These are phyloP conservation scores for Ceratobasidium sp. DNA, from an alignment of 1,284 basidiomycete genomes.

Conservation along the genomic window DNA sequence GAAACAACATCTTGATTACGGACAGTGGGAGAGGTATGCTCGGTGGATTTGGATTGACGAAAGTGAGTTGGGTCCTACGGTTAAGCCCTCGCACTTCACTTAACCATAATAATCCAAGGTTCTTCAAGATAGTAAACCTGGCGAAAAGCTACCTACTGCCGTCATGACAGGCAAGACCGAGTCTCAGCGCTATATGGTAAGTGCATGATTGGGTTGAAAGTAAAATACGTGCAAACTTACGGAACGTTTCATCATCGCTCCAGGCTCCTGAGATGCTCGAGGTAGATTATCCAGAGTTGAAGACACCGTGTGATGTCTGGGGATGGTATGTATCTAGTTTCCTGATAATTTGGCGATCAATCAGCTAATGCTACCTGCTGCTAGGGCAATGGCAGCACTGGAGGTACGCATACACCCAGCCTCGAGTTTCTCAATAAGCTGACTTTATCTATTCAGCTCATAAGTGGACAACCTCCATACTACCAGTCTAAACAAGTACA, in stretches of 20 bases:
- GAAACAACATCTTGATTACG: constrained; percentile 31
- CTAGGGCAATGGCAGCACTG: constrained; percentile 36
- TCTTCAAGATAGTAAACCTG: neutral
- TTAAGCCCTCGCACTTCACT: too few relatives aligned
- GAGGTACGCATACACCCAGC: neutral
- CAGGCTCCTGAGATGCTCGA: constrained; percentile 34
- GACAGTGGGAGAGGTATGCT: constrained; percentile 31
- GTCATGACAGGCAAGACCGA: constrained; percentile 42
- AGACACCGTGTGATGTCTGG: constrained; percentile 34
- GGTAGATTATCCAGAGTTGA: constrained; percentile 1
- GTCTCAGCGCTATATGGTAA: constrained; percentile 34
- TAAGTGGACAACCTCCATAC: constrained; percentile 13
- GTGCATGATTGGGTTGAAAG: neutral
- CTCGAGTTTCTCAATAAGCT: neutral
- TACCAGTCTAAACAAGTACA: neutral
- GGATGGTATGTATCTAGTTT: neutral
- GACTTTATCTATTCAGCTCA: neutral
- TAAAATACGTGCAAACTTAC: neutral
- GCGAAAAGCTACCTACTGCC: constrained; percentile 1
- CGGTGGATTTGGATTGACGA: constrained; percentile 37
- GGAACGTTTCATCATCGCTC: neutral
- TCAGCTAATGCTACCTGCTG: too few relatives aligned
- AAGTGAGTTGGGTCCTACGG: neutral
- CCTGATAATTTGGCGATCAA: too few relatives aligned
- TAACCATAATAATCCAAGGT: neutral